Evolutionary conservation across 2,329 filamentous ascomycete genomes (phyloP), one percentile per base, ranked within the genome.

Genomic region (Talaromyces marneffei): DNA sequence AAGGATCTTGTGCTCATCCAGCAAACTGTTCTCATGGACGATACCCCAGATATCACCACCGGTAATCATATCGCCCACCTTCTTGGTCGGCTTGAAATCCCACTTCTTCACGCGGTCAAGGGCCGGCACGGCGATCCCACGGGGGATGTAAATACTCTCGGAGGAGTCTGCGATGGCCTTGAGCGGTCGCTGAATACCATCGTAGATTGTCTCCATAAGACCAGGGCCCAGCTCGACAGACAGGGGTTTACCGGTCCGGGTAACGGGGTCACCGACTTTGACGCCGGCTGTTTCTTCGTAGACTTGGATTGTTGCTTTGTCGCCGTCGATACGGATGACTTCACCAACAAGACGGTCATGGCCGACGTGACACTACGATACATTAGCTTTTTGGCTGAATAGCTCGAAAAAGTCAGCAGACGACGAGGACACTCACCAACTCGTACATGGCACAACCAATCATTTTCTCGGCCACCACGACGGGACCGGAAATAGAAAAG

Each of bases 361-460:
- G 70, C 94, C 92, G 70, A 99, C 93, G 81, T 85, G 89, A 76
- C 95, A 92, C 90, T 93, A 66, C n/a, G n/a, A n/a, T n/a, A 33
- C 18, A 23, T 29, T 50, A 31, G 35, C 16, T 42, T 40, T 16
- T 42, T 40, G 40, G 48, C 18, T 40, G 48, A 33, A 7, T n/a
- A 58, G 12, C 4, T 48, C 20, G 25, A 31, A 7, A 40, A 57
- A 12, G n/a, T 25, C 31, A 12, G n/a, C n/a, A n/a, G n/a, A 27
- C 61, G 37, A 25, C 56, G 39, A 53, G 53, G 20, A 44, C 59
- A 59, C 86, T 70, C 83, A 92, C 92, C 82, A 99, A 84, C 82
- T 99, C 94, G 86, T 97, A 97, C 94, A 99, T 99, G 78, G 94
- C 92, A 84, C 94, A 94, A 77, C 94, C 94, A 74, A 93, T 91